A percentile compares a stretch with the other conserved stretches of the same genome.
Evolutionary conservation across 2,329 filamentous ascomycete genomes (phyloP).

Genomic region (Penicillium sp.): DNA sequence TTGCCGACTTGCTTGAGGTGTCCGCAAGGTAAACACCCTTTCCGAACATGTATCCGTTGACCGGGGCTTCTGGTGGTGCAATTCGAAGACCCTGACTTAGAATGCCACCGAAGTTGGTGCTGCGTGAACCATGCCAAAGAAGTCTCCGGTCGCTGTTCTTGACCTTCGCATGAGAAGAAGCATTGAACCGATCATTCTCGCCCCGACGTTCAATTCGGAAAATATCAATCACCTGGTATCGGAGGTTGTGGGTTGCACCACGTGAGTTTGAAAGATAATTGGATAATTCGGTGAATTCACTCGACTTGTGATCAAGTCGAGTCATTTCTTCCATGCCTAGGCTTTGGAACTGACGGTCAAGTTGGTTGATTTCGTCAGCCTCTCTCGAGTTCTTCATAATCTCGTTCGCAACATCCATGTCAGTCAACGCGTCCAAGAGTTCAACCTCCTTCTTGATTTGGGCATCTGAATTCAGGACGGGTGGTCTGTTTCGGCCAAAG

Average conservation of each 20-base stretch:
- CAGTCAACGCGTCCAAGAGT: constrained; percentile 74
- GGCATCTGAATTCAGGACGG: constrained; percentile 58
- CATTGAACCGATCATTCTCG: constrained; percentile 67
- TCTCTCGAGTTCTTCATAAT: constrained; percentile 70
- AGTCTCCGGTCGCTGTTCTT: constrained; percentile 67
- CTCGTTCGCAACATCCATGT: constrained; percentile 78
- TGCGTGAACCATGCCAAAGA: constrained; percentile 83
- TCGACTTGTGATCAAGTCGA: constrained; percentile 56
- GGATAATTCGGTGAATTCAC: constrained; percentile 65
- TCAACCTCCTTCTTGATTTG: constrained; percentile 74
- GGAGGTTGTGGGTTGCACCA: constrained; percentile 63
- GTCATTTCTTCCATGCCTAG: constrained; percentile 76
- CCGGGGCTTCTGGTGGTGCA: constrained; percentile 73
- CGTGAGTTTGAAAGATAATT: constrained; percentile 66
- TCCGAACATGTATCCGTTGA: constrained; percentile 81
- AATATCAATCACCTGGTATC: constrained; percentile 63
- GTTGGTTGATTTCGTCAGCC: constrained; percentile 56
- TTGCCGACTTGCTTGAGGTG: constrained; percentile 77
- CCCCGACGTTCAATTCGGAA: constrained; percentile 78
- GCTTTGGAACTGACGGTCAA: constrained; percentile 71
- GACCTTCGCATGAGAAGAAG: constrained; percentile 53
- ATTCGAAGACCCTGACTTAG: constrained; percentile 86
- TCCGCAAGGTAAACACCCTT: constrained; percentile 89
- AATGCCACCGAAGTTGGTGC: constrained; percentile 84
- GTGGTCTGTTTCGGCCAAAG: constrained; percentile 72